Evolutionary conservation across 1,284 basidiomycete species (phyloP).

Genomic region (Leccinum subspadiceum): DNA sequence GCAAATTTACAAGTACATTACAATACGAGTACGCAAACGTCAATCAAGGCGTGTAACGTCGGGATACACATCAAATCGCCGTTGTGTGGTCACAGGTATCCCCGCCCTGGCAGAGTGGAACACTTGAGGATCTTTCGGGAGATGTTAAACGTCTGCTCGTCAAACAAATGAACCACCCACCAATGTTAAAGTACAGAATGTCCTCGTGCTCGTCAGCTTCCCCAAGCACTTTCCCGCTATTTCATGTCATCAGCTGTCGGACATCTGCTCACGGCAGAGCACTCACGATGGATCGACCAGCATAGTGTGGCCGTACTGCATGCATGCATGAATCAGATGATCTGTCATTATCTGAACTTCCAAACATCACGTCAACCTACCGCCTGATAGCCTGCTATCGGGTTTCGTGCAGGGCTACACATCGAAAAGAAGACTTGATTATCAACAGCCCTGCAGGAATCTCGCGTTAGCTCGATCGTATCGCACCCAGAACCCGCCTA

Average conservation of each 20-base stretch:
- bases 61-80: conserved; percentile 89
- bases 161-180: conserved; percentile 44
- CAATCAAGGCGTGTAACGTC: conserved; percentile 47
- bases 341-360: conserved; percentile 2
- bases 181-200: conserved; percentile 80
- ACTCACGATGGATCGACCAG: conserved; percentile 86
- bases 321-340: not conserved
- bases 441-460: conserved; percentile 75
- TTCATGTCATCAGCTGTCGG: conserved; percentile 9
- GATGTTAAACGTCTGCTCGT: conserved; percentile 2
- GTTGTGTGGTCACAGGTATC: conserved; percentile 85
- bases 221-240: conserved; percentile 76
- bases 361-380: conserved; percentile 44
- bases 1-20: not conserved
- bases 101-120: conserved; percentile 72
- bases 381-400: conserved; percentile 81
- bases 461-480: conserved; percentile 10
- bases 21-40: not conserved
- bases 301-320: conserved; percentile 89
- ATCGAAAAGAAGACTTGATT: conserved; percentile 95
- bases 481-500: conserved; percentile 34
- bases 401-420: conserved; percentile 93
- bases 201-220: conserved; percentile 81
- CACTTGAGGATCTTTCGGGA: conserved; percentile 62
- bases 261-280: not conserved